Evolutionary conservation across 345 rosid genomes (phyloP).

Genomic region (Conringia planisiliqua): DNA sequence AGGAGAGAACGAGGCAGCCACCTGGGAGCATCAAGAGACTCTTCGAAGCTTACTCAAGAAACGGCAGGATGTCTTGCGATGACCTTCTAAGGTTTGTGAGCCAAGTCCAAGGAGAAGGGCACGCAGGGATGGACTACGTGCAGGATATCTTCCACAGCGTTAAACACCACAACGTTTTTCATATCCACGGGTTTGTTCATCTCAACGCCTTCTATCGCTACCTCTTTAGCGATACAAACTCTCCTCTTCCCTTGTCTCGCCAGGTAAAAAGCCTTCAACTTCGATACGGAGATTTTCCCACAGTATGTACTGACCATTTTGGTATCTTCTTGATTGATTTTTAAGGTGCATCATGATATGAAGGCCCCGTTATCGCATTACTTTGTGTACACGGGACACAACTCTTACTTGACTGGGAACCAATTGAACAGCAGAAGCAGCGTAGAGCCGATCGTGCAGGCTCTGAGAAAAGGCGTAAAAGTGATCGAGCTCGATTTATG

Average conservation of each 20-base stretch:
- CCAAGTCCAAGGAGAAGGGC: conserved; percentile 49
- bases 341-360: conserved; percentile 72
- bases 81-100: conserved; percentile 55
- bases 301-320: background rate
- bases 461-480: conserved; percentile 60
- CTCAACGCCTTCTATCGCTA: conserved; percentile 48
- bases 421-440: conserved; percentile 70
- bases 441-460: conserved; percentile 53
- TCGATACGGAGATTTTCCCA: background rate
- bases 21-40: conserved; percentile 57
- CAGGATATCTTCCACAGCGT: conserved; percentile 42
- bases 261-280: background rate
- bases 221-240: conserved; percentile 33
- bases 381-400: conserved; percentile 79
- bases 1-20: conserved; percentile 58
- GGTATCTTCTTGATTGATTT: background rate
- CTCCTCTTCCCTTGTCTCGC: conserved; percentile 41
- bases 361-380: conserved; percentile 71
- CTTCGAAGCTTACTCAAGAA: conserved; percentile 47
- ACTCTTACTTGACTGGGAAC: conserved; percentile 83
- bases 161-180: conserved; percentile 35
- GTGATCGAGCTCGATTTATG: conserved; percentile 88
- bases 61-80: conserved; percentile 48
- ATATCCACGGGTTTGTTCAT: conserved; percentile 34
- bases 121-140: conserved; percentile 49